A percentile compares a stretch with the other conserved stretches of the same genome.
Conservation (phyloP, 257 asterid genomes). For the Solanum rostratum region DNA sequence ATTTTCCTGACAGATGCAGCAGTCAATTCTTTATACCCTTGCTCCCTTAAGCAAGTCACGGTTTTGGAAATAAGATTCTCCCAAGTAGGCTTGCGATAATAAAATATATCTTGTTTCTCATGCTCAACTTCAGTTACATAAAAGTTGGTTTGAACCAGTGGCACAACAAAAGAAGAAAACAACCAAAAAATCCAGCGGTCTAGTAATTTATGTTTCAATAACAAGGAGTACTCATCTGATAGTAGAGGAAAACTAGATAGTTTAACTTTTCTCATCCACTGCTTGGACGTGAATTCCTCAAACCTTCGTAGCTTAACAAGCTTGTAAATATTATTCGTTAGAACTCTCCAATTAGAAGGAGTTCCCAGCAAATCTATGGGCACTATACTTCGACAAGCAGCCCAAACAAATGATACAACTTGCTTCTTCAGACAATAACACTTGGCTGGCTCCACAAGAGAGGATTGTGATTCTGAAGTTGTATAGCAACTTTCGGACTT, state of each 20-base stretch:
- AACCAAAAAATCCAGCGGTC: constrained; percentile 75
- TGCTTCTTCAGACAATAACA: constrained; percentile 52
- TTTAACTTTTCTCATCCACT: constrained; percentile 56
- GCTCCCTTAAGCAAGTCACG: constrained; percentile 23
- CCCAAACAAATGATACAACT: constrained; percentile 78
- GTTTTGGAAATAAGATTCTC: constrained; percentile 37
- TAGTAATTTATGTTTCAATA: constrained; percentile 35
- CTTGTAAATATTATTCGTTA: constrained; percentile 60
- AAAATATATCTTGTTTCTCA: constrained; percentile 56
- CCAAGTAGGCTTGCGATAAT: constrained; percentile 60
- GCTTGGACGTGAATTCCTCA: constrained; percentile 71
- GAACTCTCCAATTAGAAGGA: constrained; percentile 55
- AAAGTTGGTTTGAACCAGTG: constrained; percentile 69
- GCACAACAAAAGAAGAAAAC: constrained; percentile 45
- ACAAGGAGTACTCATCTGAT: constrained; percentile 11
- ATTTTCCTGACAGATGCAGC: constrained; percentile 22
- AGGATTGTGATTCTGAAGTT: constrained; percentile 12
- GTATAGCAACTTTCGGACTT: constrained; percentile 8
- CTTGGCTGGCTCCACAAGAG: constrained; percentile 27
- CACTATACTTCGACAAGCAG: constrained; percentile 72
- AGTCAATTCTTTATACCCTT: constrained; percentile 24
- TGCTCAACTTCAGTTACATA: constrained; percentile 73
- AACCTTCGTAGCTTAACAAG: constrained; percentile 62
- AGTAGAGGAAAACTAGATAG: constrained; percentile 43
- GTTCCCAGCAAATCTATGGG: constrained; percentile 63